Conservation (phyloP, 1,284 basidiomycete genomes). For the Microbotryum intermedium region DNA sequence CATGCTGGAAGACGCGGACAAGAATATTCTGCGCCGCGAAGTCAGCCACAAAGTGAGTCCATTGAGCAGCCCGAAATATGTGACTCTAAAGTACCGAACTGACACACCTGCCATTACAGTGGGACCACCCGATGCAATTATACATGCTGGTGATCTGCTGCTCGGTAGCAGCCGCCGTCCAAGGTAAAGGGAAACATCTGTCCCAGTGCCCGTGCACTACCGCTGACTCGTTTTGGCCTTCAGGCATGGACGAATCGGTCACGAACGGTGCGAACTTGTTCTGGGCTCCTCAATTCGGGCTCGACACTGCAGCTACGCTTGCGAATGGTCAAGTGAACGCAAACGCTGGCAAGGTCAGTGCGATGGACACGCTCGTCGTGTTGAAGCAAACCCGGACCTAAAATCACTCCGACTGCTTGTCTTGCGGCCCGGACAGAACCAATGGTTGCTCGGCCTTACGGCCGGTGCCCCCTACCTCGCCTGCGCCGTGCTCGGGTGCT, state of each 20-base stretch:
- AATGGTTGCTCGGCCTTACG: slow-evolving; percentile 18
- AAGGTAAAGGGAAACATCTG: slow-evolving; percentile 16
- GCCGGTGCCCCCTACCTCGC: slow-evolving; percentile 32
- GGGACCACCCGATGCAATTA: slow-evolving; percentile 42
- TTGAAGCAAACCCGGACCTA: too few species aligned
- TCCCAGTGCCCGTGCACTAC: slow-evolving; percentile 14
- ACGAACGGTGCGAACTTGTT: slow-evolving; percentile 37
- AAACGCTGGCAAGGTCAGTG: too few species aligned
- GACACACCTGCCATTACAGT: slow-evolving; percentile 29
- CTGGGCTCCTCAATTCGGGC: slow-evolving; percentile 21
- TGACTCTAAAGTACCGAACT: slow-evolving; percentile 8
- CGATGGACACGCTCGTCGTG: too few species aligned
- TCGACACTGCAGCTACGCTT: not conserved
- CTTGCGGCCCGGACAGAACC: not conserved
- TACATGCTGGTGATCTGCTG: slow-evolving; percentile 33
- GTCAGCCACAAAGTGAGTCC: not conserved
- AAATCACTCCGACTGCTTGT: too few species aligned
- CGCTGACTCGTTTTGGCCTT: slow-evolving; percentile 14
- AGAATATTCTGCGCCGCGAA: slow-evolving; percentile 32
- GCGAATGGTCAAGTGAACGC: not conserved
- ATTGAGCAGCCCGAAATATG: too few species aligned
- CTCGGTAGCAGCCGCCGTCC: slow-evolving; percentile 38
- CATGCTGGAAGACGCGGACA: slow-evolving; percentile 35
- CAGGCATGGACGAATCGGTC: slow-evolving; percentile 35
- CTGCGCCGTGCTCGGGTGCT: slow-evolving; percentile 39